Evolutionary conservation across 441 rosid genomes (phyloP), one percentile per base, ranked within the genome.

Genomic region (Arabidopsis lyrata): DNA sequence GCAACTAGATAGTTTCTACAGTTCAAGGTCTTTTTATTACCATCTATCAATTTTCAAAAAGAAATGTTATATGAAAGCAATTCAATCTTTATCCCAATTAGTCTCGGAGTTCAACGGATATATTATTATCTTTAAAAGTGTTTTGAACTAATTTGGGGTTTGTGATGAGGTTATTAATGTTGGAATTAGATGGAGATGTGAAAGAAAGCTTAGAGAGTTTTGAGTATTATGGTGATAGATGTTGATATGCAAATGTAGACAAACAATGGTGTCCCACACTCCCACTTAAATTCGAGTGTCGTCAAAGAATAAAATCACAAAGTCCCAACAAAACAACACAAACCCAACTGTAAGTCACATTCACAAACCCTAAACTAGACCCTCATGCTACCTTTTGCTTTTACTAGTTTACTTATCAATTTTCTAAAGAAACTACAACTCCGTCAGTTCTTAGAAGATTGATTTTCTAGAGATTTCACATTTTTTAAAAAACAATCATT

Each of bases 321-420:
- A 52, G 42, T 70, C 55, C 66, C 61, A 72, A 72, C 66, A 45
- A 57, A 53, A 53, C 65, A 75, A 72, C 36, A 74, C 84, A 77
- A 80, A 80, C 48, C 65, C 78, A 70, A 77, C 85, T 83, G 85
- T 73, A 66, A 78, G 63, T 80, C 87, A 71, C 88, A 72, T 70
- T 16, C 72, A 53, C 8, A 48, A 74, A 50, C 68, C 75, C 70
- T 70, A 71, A 55, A 2, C 59, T 73, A 54, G 87, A 84, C 68
- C 85, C 83, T 38, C 81, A 53, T 80, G 81, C 75, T 74, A 74
- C 69, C 58, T 59, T 72, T 61, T 63, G 57, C 61, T 74, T 31
- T 72, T 8, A 65, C 68, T 22, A 35, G 39, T 76, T 76, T 74
- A 41, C 77, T 67, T 63, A 72, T 59, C 75, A 52, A 32, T 64